Base-by-base conservation (phyloP, 805 yeast species). In the Cyberlindnera nakhonratchasimensis region DNA sequence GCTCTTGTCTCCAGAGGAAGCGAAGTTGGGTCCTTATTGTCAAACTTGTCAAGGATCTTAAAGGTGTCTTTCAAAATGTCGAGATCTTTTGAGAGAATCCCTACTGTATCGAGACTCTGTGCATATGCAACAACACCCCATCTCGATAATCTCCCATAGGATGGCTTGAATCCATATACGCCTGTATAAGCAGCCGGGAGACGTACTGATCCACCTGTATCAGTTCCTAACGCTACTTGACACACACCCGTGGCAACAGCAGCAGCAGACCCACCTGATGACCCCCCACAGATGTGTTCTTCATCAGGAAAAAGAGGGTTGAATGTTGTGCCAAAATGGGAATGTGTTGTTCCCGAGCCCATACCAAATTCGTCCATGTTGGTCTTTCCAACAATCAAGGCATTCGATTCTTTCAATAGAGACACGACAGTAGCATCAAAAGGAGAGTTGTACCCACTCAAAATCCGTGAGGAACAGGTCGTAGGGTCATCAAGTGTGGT, bases 351-450 rank as follows among this genome's bases (percentile, higher is more conserved):
- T 1, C 80, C 72, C 11, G 86, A 80, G 10, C 99, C 99, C 99
- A 93, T 93, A 3, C 96, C 99, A 67, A 93, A 93, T 65, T 93
- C 97, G 65, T 93, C 99, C 77, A 93, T 69, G 53, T 91, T 93
- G 2, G 95, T 75, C 61, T 91, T 93, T 0, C 96, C 99, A 1
- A 81, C 67, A 6, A 80, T 57, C 1, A 65, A 50, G 13, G 75
- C 72, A 0, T 89, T 87, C 2, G 70, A 67, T 0, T 64, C 53
- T 8, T 71, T 61, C n/a, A 93, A 61, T 3, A 79, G 65, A 2
- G 61, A 51, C 0, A 78, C 78, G 3, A 82, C 85, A 0, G 96
- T 86, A 11, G 97, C 85, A 47, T 85, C 79, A 57, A 74, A 90
- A 2, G 98, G 98, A 18, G 95, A 79, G 3, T 51, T 55, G 58